Evolutionary conservation across 495 filamentous ascomycete genomes (phyloP), one percentile per base, ranked within the genome.

Genomic region (Clavariopsis aquatica): DNA sequence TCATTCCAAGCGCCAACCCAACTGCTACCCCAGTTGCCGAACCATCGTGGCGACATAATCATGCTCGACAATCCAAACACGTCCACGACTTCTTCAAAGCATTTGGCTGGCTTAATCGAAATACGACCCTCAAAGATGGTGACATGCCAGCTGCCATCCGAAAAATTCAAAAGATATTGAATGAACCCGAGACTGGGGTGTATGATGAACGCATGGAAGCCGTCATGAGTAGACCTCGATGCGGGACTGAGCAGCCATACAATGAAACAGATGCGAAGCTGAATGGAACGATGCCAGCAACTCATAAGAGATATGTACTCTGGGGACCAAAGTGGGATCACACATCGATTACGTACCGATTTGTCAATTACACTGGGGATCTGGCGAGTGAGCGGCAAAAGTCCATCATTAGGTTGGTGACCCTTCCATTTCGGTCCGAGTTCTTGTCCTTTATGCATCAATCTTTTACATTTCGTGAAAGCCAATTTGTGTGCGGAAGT

Each of bases 311-410:
- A 60, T 68, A 47, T 43, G 55, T 64, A 17, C 34, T 68, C 1
- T 68, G 59, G 59, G 65, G 65, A n/a, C 29, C 65, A 19, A 68
- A 68, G 38, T 68, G 65, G 65, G 60, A 68, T 51, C 65, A 64
- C 34, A 58, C 65, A 15, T 19, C 59, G 7, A 52, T 68, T 24
- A 68, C 65, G 12, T 68, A 68, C 27, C 52, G 36, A 9, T 68
- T 63, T 36, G 22, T 59, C 24, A 68, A 68, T 49, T 68, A 52
- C 41, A 64, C 65, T 1, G 24, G 43, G 8, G 65, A 68, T 31
- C 10, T 68, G 5, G 15, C 51, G 1, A 12, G n/a, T 26, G 58
- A 61, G 27, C n/a, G 38, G 27, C 64, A 67, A 24, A 49, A 52
- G 45, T 22, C 59, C 1, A 57, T 57, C 7, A 12, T 67, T 3